phyloP scores from a whole-genome alignment of 306 rosid genomes.

The Mimosa bimucronata region DNA sequence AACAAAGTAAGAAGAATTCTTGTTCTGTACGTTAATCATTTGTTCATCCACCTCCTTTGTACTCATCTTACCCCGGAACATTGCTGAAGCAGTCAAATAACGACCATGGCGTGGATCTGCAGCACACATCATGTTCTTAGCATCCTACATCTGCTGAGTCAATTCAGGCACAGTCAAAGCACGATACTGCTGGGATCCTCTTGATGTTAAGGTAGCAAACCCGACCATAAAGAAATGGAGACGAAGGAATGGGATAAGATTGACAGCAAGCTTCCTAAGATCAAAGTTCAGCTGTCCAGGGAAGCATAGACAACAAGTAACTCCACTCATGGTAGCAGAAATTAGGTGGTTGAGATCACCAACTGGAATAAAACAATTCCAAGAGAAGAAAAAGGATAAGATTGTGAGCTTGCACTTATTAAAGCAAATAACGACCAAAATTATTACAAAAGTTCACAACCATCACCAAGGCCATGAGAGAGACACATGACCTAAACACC shows the following conservation, averaged over 20 bases:
- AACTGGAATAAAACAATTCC: slow-evolving; percentile 38
- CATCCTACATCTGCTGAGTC: slow-evolving; percentile 64
- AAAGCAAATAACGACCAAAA: slow-evolving; percentile 42
- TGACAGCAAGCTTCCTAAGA: slow-evolving; percentile 60
- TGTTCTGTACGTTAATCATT: slow-evolving; percentile 60
- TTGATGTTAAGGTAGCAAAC: slow-evolving; percentile 56
- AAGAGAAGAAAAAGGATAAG: background rate
- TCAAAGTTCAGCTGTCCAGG: slow-evolving; percentile 60
- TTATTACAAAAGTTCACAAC: slow-evolving; percentile 33
- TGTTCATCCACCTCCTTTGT: slow-evolving; percentile 61
- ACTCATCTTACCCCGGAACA: slow-evolving; percentile 68
- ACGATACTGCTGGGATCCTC: slow-evolving; percentile 61
- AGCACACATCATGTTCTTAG: slow-evolving; percentile 64
- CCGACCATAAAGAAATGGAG: slow-evolving; percentile 65
- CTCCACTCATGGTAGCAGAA: slow-evolving; percentile 64
- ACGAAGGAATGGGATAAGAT: slow-evolving; percentile 56
- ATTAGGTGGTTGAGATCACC: slow-evolving; percentile 61
- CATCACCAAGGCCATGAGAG: slow-evolving; percentile 36
- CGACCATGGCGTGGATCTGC: slow-evolving; percentile 67
- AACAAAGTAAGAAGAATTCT: slow-evolving; percentile 62
- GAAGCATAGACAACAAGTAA: slow-evolving; percentile 62
- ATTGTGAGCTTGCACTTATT: slow-evolving; percentile 19
- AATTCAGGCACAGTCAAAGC: slow-evolving; percentile 59
- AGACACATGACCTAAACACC: slow-evolving; percentile 36
- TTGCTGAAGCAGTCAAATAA: slow-evolving; percentile 54